Conservation (phyloP, 2,329 filamentous ascomycete species). For the Pseudogymnoascus sp. region DNA sequence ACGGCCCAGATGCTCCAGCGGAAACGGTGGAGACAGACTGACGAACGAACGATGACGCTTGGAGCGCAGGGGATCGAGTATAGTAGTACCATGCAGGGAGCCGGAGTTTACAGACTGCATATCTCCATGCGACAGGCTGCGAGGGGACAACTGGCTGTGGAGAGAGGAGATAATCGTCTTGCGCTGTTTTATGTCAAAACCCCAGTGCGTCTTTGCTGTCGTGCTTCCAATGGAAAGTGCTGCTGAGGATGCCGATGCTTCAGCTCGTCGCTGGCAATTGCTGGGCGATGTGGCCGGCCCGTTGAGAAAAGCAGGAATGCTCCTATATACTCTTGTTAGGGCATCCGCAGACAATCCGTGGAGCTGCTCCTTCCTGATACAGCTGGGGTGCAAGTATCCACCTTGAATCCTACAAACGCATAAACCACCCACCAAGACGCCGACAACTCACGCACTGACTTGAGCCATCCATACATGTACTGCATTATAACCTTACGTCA, state of each 20-base stretch:
- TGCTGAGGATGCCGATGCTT: background rate
- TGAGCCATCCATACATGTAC: background rate
- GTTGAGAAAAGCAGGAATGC: background rate
- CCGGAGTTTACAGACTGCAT: background rate
- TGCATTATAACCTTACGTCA: background rate
- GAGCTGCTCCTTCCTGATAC: background rate
- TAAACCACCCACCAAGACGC: background rate
- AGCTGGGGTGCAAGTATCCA: background rate
- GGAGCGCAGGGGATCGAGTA: background rate
- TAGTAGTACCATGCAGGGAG: background rate
- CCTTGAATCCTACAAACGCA: background rate
- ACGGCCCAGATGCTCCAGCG: background rate
- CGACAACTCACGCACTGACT: background rate
- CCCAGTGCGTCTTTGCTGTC: background rate
- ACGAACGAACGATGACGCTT: background rate
- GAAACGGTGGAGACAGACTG: background rate
- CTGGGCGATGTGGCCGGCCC: background rate
- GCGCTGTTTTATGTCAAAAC: background rate
- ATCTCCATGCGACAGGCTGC: background rate
- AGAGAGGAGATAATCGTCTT: background rate
- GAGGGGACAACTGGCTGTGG: background rate
- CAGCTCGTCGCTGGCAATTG: background rate
- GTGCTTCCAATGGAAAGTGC: background rate
- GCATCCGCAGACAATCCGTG: background rate
- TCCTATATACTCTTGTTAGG: background rate